Percentiles rank a stretch among this genome's conserved stretches.
phyloP scores from a whole-genome alignment of 202 grass and related monocot species.

The Setaria viridis region DNA sequence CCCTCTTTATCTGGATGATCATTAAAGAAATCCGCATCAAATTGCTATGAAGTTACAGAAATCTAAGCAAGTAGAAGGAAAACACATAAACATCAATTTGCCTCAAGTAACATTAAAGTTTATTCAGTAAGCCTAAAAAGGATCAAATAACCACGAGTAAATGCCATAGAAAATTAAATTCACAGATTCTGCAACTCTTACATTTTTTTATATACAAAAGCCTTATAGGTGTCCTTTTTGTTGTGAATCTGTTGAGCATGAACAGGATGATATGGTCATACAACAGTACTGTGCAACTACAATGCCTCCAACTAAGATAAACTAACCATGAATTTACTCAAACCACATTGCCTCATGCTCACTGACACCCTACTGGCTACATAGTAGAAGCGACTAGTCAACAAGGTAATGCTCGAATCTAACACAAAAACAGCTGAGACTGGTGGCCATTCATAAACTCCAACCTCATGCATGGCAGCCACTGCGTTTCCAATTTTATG shows the following conservation, averaged over 20 bases:
- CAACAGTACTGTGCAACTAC: not conserved
- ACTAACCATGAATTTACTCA: not conserved
- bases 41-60: slow-evolving; percentile 28
- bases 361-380: not conserved
- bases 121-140: slow-evolving; percentile 24
- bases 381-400: not conserved
- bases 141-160: not conserved
- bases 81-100: slow-evolving; percentile 34
- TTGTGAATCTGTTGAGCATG: slow-evolving; percentile 11
- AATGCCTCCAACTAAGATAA: not conserved
- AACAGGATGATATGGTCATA: not conserved
- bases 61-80: slow-evolving; percentile 25
- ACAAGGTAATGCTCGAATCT: slow-evolving; percentile 6
- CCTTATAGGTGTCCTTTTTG: not conserved
- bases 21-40: slow-evolving; percentile 41
- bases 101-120: not conserved
- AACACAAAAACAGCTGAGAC: slow-evolving; percentile 7
- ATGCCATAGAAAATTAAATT: not conserved
- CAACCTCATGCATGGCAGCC: not conserved
- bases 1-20: slow-evolving; percentile 88
- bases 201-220: not conserved
- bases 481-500: not conserved
- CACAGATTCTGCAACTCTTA: not conserved
- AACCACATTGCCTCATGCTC: slow-evolving; percentile 8
- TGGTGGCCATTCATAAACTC: not conserved